Percentiles rank a stretch among this genome's conserved stretches.
Conservation (phyloP, 768 basidiomycete genomes). For the Lanmaoa pseudosensibilis region DNA sequence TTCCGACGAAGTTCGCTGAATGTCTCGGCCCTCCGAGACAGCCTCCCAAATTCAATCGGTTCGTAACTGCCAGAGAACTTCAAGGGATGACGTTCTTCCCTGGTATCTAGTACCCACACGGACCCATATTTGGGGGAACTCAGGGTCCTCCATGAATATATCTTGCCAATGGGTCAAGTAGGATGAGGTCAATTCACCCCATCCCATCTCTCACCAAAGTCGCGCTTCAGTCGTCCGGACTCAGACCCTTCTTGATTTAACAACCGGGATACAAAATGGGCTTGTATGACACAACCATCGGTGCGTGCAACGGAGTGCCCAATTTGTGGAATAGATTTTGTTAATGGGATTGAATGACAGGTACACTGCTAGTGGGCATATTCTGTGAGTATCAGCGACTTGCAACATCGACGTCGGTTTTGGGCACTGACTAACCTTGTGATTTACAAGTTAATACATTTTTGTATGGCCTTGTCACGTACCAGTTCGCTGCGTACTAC, state of each 20-base stretch:
- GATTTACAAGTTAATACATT: slow-evolving; percentile 20
- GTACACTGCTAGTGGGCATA: neutral
- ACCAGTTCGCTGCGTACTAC: slow-evolving; percentile 43
- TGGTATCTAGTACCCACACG: no score
- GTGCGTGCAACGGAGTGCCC: neutral
- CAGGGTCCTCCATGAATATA: neutral
- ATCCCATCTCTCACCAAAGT: neutral
- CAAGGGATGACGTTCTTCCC: neutral
- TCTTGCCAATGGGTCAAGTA: neutral
- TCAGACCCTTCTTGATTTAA: no score
- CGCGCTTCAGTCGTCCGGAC: neutral
- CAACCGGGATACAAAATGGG: neutral
- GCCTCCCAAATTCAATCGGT: neutral
- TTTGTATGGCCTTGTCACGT: slow-evolving; percentile 44
- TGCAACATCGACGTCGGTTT: neutral
- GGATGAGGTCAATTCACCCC: no score
- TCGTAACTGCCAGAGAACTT: neutral
- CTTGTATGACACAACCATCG: neutral
- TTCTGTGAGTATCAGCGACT: neutral
- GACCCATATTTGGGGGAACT: no score
- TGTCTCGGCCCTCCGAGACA: neutral
- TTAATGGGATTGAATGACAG: neutral
- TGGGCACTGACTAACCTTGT: neutral
- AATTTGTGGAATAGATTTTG: neutral
- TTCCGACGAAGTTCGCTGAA: neutral